Conservation (phyloP, 2,329 filamentous ascomycete genomes). For the Macrophomina pseudophaseolina region DNA sequence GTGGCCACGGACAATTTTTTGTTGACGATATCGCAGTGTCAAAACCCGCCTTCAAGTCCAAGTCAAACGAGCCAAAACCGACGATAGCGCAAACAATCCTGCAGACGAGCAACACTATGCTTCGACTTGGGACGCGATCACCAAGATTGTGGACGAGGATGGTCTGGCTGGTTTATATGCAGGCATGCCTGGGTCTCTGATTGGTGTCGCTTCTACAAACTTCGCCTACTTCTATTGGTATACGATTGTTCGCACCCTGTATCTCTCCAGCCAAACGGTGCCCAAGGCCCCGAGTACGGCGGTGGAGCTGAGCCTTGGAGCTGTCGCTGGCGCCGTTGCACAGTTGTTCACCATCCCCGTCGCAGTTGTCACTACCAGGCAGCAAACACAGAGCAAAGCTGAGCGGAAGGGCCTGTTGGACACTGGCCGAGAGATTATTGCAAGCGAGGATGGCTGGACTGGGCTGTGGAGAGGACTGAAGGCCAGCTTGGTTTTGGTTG, state of each 20-base stretch:
- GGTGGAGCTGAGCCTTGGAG: constrained; percentile 82
- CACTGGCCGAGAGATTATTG: constrained; percentile 85
- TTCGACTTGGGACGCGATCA: constrained; percentile 86
- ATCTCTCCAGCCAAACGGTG: constrained; percentile 65
- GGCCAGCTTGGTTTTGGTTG: constrained; percentile 90
- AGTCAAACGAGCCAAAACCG: constrained; percentile 64
- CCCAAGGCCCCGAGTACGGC: constrained; percentile 74
- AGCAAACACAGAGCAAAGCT: constrained; percentile 86
- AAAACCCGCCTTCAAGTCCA: constrained; percentile 97
- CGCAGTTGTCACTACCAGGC: constrained; percentile 90
- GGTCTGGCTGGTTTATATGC: constrained; percentile 84
- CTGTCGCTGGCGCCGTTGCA: constrained; percentile 84
- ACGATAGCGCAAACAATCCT: constrained; percentile 37
- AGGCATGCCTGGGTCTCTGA: constrained; percentile 81
- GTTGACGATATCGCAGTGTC: constrained; percentile 63
- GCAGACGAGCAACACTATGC: constrained; percentile 74
- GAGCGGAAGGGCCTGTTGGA: constrained; percentile 86
- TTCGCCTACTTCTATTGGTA: constrained; percentile 99
- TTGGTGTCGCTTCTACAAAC: constrained; percentile 95
- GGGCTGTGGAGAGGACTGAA: constrained; percentile 96
- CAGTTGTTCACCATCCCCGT: constrained; percentile 97
- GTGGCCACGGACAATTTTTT: not conserved
- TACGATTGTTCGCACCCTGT: constrained; percentile 81
- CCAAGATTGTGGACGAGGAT: constrained; percentile 80
- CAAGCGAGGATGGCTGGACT: constrained; percentile 85